Conservation (phyloP, 2,329 filamentous ascomycete genomes). For the Epichloe baconii region DNA sequence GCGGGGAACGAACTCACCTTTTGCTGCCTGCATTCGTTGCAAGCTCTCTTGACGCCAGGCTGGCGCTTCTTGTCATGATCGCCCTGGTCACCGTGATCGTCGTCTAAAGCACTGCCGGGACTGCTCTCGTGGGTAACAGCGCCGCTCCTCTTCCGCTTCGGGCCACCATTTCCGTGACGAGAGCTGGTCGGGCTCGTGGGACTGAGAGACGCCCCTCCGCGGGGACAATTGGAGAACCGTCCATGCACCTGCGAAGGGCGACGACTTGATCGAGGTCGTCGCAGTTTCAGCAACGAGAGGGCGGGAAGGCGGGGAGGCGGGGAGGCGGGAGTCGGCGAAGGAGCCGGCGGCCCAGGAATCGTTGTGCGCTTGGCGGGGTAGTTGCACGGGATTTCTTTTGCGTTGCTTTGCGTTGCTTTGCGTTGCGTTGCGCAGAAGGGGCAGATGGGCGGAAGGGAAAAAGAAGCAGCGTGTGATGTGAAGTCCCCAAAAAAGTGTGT, state of each 20-base stretch:
- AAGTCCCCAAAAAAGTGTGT: neutral
- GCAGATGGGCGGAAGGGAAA: neutral
- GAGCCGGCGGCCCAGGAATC: slow-evolving; percentile 1
- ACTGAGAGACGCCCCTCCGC: slow-evolving; percentile 35
- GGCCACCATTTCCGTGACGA: slow-evolving; percentile 32
- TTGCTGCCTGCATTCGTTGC: slow-evolving; percentile 76
- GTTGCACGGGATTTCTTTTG: neutral
- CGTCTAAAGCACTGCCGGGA: slow-evolving; percentile 38
- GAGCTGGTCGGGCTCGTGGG: slow-evolving; percentile 43
- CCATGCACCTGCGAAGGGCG: slow-evolving; percentile 26
- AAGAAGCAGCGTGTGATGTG: neutral
- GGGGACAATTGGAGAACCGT: slow-evolving; percentile 32
- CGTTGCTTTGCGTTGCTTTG: too few relatives aligned
- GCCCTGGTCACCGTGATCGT: slow-evolving; percentile 32
- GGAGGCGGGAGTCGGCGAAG: slow-evolving; percentile 4
- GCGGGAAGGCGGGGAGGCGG: slow-evolving; percentile 7
- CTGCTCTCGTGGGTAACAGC: slow-evolving; percentile 43
- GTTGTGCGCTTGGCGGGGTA: slow-evolving; percentile 2
- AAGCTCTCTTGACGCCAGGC: slow-evolving; percentile 63
- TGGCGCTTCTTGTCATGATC: slow-evolving; percentile 49
- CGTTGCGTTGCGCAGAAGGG: neutral
- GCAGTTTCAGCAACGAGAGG: slow-evolving; percentile 3
- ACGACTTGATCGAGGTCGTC: slow-evolving; percentile 9
- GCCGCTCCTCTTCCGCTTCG: slow-evolving; percentile 46
- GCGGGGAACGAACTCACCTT: slow-evolving; percentile 44